These are phyloP conservation scores for Blastocladiella britannica DNA, from an alignment of 192 early-diverging fungal genomes.

Conservation along the genomic window DNA sequence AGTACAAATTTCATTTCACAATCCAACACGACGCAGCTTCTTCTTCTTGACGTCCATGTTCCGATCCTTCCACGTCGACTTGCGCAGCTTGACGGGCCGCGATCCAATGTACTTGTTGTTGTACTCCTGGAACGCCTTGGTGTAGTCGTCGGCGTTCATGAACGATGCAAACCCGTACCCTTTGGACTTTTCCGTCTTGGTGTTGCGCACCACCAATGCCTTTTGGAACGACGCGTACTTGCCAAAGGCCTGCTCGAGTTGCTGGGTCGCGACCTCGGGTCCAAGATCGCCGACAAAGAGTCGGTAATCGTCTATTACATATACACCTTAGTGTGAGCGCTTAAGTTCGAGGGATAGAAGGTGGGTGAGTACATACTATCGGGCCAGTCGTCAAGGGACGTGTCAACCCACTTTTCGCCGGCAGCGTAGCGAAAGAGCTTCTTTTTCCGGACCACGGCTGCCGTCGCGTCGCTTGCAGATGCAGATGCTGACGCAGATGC, in stretches of 20 bases:
- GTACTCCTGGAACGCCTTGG: constrained; percentile 65
- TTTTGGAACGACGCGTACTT: constrained; percentile 70
- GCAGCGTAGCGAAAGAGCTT: constrained; percentile 62
- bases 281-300: constrained; percentile 87
- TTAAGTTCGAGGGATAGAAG: background rate
- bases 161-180: constrained; percentile 93
- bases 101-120: constrained; percentile 78
- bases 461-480: constrained; percentile 10
- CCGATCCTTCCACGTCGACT: constrained; percentile 80
- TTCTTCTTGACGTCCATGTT: constrained; percentile 48
- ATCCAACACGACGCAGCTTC: constrained; percentile 15
- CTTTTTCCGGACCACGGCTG: constrained; percentile 27
- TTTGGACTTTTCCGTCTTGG: constrained; percentile 59
- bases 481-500: background rate
- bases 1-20: background rate
- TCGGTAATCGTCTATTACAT: constrained; percentile 59
- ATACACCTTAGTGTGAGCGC: background rate
- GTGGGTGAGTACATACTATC: constrained; percentile 18
- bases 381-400: constrained; percentile 68
- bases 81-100: constrained; percentile 78
- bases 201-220: constrained; percentile 67
- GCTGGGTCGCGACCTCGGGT: constrained; percentile 73
- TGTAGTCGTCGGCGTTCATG: constrained; percentile 73
- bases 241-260: constrained; percentile 53
- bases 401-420: constrained; percentile 86